Conservation (phyloP, 139 green algal genomes). For the Marvania coccoides region DNA sequence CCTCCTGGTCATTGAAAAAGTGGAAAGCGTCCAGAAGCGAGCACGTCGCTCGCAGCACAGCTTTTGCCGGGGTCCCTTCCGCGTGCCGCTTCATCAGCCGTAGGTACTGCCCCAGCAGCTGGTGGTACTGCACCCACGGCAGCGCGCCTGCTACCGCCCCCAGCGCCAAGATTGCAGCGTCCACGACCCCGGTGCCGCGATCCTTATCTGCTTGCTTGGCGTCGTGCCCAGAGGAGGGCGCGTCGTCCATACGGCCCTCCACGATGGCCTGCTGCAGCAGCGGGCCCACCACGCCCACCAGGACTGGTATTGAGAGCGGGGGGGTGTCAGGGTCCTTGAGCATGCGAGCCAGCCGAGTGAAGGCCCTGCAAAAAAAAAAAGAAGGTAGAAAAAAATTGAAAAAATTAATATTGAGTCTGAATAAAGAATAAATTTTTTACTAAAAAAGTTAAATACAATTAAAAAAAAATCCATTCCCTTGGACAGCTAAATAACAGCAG, state of each 20-base stretch:
- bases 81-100: conserved; percentile 38
- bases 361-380: conserved; percentile 3
- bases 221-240: conserved; percentile 28
- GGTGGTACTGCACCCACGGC: conserved; percentile 64
- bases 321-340: neutral
- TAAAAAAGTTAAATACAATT: too few relatives aligned
- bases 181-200: conserved; percentile 54
- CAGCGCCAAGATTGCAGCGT: conserved; percentile 61
- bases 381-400: too few relatives aligned
- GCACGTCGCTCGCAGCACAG: conserved; percentile 56
- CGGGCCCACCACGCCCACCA: conserved; percentile 57
- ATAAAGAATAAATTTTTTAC: too few relatives aligned
- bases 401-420: too few relatives aligned
- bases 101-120: conserved; percentile 54
- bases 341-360: conserved; percentile 8
- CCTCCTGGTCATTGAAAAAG: conserved; percentile 44
- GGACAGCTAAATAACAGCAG: too few relatives aligned
- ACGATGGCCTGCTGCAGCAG: conserved; percentile 60
- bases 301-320: conserved; percentile 10
- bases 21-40: conserved; percentile 75
- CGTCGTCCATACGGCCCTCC: conserved; percentile 29
- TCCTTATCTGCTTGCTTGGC: conserved; percentile 42
- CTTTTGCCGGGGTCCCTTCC: conserved; percentile 19
- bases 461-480: too few relatives aligned
- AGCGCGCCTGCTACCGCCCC: conserved; percentile 38